Conservation (phyloP, 768 basidiomycete genomes). For the Exsudoporus frostii region DNA sequence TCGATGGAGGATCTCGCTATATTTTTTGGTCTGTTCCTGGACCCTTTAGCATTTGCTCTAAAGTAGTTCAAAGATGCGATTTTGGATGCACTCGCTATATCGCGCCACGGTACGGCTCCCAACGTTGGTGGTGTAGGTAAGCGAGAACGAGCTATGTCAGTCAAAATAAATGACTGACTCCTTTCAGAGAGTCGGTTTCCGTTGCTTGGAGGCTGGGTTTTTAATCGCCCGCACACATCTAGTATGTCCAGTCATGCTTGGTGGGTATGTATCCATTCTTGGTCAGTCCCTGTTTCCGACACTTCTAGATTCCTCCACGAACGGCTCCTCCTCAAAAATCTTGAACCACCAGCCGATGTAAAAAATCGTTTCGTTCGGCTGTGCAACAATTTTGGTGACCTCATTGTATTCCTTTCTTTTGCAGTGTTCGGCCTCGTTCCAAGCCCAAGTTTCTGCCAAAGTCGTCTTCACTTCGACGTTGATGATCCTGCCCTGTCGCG, state of each 20-base stretch:
- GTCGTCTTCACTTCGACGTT: neutral
- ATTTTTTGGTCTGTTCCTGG: constrained; percentile 5
- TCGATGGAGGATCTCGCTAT: constrained; percentile 18
- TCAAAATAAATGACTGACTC: neutral
- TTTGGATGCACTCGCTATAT: constrained; percentile 21
- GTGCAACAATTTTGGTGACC: constrained; percentile 29
- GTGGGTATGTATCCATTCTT: constrained; percentile 25
- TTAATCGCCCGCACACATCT: constrained; percentile 17
- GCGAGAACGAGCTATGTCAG: neutral
- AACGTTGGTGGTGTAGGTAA: constrained; percentile 10
- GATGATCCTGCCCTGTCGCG: constrained; percentile 5
- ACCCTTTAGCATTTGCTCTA: constrained; percentile 14
- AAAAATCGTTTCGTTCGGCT: constrained; percentile 32
- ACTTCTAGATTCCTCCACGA: neutral
- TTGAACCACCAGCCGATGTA: constrained; percentile 15
- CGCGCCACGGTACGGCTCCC: constrained; percentile 3
- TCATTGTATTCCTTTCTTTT: constrained; percentile 28
- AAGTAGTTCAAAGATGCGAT: constrained; percentile 29
- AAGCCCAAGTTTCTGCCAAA: constrained; percentile 20
- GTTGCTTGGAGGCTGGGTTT: constrained; percentile 33
- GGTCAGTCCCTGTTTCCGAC: neutral
- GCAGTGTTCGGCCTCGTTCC: constrained; percentile 19
- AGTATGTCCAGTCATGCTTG: constrained; percentile 31
- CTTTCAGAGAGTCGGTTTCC: constrained; percentile 15
- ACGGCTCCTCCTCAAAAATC: constrained; percentile 1